A percentile compares a stretch with the other conserved stretches of the same genome.
phyloP scores from a whole-genome alignment of 257 asterid genomes.

The Euphrasia confusa region DNA sequence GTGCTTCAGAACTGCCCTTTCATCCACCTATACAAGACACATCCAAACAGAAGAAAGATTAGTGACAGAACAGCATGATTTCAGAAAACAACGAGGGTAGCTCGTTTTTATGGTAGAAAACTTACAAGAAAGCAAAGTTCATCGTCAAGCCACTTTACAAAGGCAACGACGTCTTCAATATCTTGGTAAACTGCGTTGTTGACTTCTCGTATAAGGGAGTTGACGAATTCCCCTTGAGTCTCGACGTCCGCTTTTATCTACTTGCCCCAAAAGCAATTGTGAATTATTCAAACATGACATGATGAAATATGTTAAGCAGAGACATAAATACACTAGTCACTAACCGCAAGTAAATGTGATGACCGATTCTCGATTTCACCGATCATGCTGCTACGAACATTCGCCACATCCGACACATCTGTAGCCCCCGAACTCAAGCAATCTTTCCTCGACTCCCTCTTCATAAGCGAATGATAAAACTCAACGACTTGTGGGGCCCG shows the following conservation, averaged over 20 bases:
- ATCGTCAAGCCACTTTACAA: constrained; percentile 92
- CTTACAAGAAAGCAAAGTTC: constrained; percentile 91
- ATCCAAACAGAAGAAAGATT: constrained; percentile 14
- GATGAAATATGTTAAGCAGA: neutral
- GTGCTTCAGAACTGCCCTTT: constrained; percentile 92
- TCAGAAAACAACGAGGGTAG: neutral
- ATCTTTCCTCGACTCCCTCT: constrained; percentile 84
- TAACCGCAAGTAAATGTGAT: constrained; percentile 82
- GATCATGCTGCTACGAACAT: constrained; percentile 83
- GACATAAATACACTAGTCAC: constrained; percentile 24
- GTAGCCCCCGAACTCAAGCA: constrained; percentile 58
- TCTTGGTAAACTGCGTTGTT: constrained; percentile 57
- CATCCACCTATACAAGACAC: constrained; percentile 60
- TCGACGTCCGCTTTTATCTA: constrained; percentile 90
- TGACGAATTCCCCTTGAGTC: constrained; percentile 91
- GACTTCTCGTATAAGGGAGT: constrained; percentile 72
- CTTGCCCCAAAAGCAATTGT: constrained; percentile 12
- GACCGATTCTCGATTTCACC: constrained; percentile 91
- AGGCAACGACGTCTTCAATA: constrained; percentile 76
- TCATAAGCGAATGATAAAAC: constrained; percentile 89
- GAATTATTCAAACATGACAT: neutral
- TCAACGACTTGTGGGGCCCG: constrained; percentile 90
- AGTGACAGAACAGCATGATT: neutral
- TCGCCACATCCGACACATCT: constrained; percentile 62
- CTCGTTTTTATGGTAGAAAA: neutral